These are phyloP conservation scores for Boechera retrofracta DNA, from an alignment of 345 rosid species.

Conservation along the genomic window DNA sequence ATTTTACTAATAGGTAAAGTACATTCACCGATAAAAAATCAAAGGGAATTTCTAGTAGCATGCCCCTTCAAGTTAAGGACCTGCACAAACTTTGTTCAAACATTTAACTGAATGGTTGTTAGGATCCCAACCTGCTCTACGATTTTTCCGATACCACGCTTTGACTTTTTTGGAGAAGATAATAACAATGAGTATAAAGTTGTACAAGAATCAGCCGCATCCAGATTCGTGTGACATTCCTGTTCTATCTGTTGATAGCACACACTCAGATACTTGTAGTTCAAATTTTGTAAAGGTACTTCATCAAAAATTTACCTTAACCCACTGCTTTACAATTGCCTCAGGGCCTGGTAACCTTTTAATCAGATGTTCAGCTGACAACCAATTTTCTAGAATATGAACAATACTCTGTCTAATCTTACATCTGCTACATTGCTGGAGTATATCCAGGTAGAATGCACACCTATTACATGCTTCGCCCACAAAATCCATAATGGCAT, in stretches of 20 bases:
- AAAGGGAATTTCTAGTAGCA: not conserved
- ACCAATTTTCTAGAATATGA: conserved; percentile 70
- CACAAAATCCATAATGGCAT: conserved; percentile 57
- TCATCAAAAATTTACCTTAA: conserved; percentile 65
- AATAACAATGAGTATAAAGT: conserved; percentile 59
- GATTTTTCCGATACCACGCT: conserved; percentile 56
- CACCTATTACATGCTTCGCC: conserved; percentile 60
- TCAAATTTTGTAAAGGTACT: conserved; percentile 17
- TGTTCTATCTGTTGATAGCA: conserved; percentile 62
- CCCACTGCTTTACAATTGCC: conserved; percentile 86
- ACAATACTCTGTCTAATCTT: conserved; percentile 51
- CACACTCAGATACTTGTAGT: conserved; percentile 45
- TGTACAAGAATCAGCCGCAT: conserved; percentile 48
- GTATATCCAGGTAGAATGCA: conserved; percentile 79
- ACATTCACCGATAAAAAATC: conserved; percentile 7
- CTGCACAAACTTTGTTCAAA: conserved; percentile 2
- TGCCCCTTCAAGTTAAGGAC: conserved; percentile 18
- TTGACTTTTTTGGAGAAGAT: conserved; percentile 54
- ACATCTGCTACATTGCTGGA: conserved; percentile 58
- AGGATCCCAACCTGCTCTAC: conserved; percentile 77
- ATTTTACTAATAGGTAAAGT: conserved; percentile 17
- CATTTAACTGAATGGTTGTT: conserved; percentile 9
- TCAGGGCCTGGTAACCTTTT: conserved; percentile 61
- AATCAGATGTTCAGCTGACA: conserved; percentile 58
- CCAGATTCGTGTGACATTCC: conserved; percentile 48